Conservation (phyloP, 371 early-diverging fungal genomes). For the Zopfochytrium polystomum region DNA sequence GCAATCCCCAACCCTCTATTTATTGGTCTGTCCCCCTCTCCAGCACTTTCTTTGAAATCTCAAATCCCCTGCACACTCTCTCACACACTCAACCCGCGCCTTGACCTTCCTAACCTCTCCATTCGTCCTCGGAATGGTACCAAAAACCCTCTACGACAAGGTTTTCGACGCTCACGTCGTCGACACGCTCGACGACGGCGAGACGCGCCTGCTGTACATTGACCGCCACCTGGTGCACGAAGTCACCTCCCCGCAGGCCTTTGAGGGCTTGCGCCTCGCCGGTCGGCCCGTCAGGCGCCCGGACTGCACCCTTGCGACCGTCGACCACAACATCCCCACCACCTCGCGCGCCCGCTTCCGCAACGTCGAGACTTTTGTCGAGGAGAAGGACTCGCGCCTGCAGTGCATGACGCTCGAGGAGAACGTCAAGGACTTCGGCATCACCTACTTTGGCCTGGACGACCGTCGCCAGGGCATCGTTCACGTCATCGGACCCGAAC, state of each 20-base stretch:
- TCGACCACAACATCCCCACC: conserved; percentile 71
- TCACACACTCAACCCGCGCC: too few species aligned
- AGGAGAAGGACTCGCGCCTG: conserved; percentile 59
- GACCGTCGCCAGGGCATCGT: conserved; percentile 70
- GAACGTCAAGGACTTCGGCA: conserved; percentile 60
- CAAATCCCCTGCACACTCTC: too few species aligned
- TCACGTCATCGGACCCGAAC: conserved; percentile 73
- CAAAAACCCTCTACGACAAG: conserved; percentile 48
- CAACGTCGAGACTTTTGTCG: conserved; percentile 58
- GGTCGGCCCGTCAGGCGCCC: conserved; percentile 57
- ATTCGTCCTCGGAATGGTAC: too few species aligned
- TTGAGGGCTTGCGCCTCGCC: conserved; percentile 64
- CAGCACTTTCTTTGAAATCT: too few species aligned
- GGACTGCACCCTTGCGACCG: conserved; percentile 65
- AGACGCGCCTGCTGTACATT: conserved; percentile 64
- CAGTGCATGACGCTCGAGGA: conserved; percentile 66
- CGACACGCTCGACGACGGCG: conserved; percentile 44
- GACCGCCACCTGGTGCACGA: conserved; percentile 68
- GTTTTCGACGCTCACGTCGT: conserved; percentile 43
- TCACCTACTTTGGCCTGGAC: conserved; percentile 65
- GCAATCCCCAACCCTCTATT: too few species aligned
- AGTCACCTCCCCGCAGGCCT: conserved; percentile 66
- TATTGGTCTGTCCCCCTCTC: too few species aligned
- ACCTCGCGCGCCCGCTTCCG: conserved; percentile 54
- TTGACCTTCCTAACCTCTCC: too few species aligned